These are phyloP conservation scores for Peronosclerospora sorghi DNA, from an alignment of 352 stramenopile genomes.

Conservation along the genomic window DNA sequence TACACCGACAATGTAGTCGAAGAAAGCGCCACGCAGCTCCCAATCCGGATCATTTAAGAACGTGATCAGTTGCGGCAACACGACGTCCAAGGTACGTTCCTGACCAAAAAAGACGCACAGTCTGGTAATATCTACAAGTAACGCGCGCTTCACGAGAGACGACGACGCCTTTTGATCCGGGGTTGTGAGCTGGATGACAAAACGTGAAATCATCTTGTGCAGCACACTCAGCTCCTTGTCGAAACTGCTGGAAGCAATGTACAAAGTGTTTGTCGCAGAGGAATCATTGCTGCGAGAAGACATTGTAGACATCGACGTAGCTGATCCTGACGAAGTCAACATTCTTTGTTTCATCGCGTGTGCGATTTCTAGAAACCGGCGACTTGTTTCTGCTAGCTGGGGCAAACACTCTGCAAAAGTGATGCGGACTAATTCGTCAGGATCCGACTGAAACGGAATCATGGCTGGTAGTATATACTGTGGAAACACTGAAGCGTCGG, in stretches of 20 bases:
- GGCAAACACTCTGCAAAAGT: constrained; percentile 92
- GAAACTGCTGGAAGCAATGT: constrained; percentile 82
- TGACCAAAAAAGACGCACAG: constrained; percentile 96
- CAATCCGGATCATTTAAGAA: constrained; percentile 95
- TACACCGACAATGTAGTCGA: constrained; percentile 89
- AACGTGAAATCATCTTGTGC: constrained; percentile 90
- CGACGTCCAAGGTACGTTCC: constrained; percentile 90
- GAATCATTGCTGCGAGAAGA: constrained; percentile 25
- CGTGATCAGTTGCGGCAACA: constrained; percentile 93
- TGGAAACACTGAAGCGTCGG: constrained; percentile 93
- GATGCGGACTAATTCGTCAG: constrained; percentile 88
- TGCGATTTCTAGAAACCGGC: constrained; percentile 90
- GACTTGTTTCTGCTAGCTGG: constrained; percentile 85
- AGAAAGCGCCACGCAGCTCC: constrained; percentile 83
- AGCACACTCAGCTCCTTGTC: constrained; percentile 87
- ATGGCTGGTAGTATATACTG: constrained; percentile 94
- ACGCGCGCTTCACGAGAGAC: constrained; percentile 87
- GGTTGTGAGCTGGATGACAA: constrained; percentile 89
- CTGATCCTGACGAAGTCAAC: constrained; percentile 29
- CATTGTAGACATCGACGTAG: constrained; percentile 28
- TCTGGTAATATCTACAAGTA: constrained; percentile 91
- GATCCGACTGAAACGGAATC: constrained; percentile 82
- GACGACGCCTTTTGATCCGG: constrained; percentile 85
- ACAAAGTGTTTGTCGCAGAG: constrained; percentile 19
- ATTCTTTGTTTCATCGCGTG: constrained; percentile 78